Evolutionary conservation across 345 rosid species (phyloP).

Genomic region (Citrus sinensis): DNA sequence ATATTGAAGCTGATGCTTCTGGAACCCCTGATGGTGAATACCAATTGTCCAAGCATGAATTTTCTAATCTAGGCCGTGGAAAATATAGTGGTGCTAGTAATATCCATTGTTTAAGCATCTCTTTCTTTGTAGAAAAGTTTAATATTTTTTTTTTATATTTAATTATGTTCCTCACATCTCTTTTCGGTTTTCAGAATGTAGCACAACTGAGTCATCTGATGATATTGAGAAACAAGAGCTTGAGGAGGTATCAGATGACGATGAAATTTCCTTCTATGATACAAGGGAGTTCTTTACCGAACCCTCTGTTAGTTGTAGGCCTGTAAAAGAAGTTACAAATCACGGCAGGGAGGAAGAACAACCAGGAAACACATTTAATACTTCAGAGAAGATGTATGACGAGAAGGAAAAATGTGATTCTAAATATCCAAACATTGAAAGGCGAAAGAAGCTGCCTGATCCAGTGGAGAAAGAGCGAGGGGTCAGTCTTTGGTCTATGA

Average conservation of each 20-base stretch:
- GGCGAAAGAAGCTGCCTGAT: conserved; percentile 83
- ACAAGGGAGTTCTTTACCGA: conserved; percentile 67
- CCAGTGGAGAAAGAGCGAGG: conserved; percentile 97
- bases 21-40: conserved; percentile 64
- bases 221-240: conserved; percentile 88
- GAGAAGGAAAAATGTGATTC: conserved; percentile 28
- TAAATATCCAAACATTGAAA: conserved; percentile 42
- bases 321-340: conserved; percentile 29
- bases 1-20: conserved; percentile 70
- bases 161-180: conserved; percentile 13
- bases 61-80: conserved; percentile 63
- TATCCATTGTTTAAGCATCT: conserved; percentile 11
- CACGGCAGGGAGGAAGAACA: conserved; percentile 22
- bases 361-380: conserved; percentile 18
- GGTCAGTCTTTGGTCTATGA: conserved; percentile 98
- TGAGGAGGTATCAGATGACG: conserved; percentile 87
- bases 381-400: conserved; percentile 38
- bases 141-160: background rate
- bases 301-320: conserved; percentile 33
- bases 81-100: conserved; percentile 70
- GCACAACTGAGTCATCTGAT: conserved; percentile 96
- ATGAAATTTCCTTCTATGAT: conserved; percentile 69
- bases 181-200: conserved; percentile 69
- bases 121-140: background rate
- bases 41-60: conserved; percentile 67